Evolutionary conservation across 2,329 filamentous ascomycete species (phyloP), one percentile per base, ranked within the genome.

Genomic region (Meredithiella fracta): DNA sequence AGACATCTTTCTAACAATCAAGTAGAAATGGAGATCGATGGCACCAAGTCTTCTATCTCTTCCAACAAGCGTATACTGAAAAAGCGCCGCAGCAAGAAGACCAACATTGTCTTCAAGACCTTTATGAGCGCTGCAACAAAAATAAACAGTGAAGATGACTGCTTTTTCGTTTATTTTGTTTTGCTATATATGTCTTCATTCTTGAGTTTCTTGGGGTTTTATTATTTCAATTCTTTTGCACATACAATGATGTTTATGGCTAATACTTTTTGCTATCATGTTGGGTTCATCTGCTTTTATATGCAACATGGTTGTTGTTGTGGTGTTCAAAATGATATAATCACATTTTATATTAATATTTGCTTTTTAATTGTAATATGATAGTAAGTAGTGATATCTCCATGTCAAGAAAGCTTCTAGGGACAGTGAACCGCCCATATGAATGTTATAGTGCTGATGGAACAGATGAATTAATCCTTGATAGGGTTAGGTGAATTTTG

Each of bases 91-190:
- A 70, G 68, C 61, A 78, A 75, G 66, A 77, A 74, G 61, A 70
- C 73, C 42, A 72, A 72, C 59, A 81, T 83, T 59, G 77, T 80
- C 22, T 83, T 83, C 60, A 72, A 72, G 54, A 79, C 74, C 63
- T 80, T 76, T 64, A 73, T 59, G 74, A 78, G 23, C 57, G 57
- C 51, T 50, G 54, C 34, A 53, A 53, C 57, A 56, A 59, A 47
- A 59, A 52, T 53, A 56, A 40, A 56, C 5, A 34, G 11, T 8
- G 4, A 9, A 38, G 3, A 11, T 20, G 9, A 9, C 37, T 25
- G 7, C 26, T 20, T 22, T 34, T 22, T 56, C 44, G n/a, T 34
- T 34, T 34, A n/a, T 44, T 52, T 22, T 34, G 20, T 51, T 52
- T 25, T 52, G 29, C 5, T 34, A 34, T 34, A 34, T 44, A 8